Base-by-base conservation (phyloP, 345 rosid species). In the Alliaria petiolata region DNA sequence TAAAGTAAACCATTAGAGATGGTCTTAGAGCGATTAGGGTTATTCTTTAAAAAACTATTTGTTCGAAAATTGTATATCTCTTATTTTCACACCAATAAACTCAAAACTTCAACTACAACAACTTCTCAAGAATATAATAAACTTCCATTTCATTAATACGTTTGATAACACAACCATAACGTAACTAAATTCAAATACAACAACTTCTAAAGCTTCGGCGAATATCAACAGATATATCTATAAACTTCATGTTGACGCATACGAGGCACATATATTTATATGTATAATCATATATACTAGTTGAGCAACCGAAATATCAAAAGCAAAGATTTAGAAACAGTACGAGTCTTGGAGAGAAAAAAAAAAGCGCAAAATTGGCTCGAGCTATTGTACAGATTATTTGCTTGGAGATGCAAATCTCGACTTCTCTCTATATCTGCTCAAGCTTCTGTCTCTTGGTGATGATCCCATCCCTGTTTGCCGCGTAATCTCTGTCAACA, bases 321-420 rank as follows among this genome's bases (percentile, higher is more conserved):
- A 31, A 13, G 8, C 51, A 65, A 35, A 22, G 58, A 22, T 35
- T 36, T 20, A 9, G 35, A 49, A 49, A 20, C 46, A 49, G 57
- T 35, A 50, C 19, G 8, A 60, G 57, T 69, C 16, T 33, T 38
- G 2, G n/a, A 25, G 34, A 65, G 63, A n/a, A 62, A 8, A 61
- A 52, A 55, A 49, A n/a, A n/a, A n/a, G 33, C 25, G 47, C 59
- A 65, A 65, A 65, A 65, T 60, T 50, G 46, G 70, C 35, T 22
- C n/a, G n/a, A n/a, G n/a, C n/a, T n/a, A n/a, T 39, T 55, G 51
- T 60, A 70, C 61, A 39, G 3, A 61, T 86, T 81, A 85, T 80
- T 83, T 82, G 57, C 95, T 78, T 10, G 98, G 96, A 70, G 96
- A 92, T 66, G 98, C 95, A 78, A 92, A 92, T 74, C 98, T 85